These are phyloP conservation scores for Asclepias syriaca DNA, from an alignment of 257 asterid genomes.

Conservation along the genomic window DNA sequence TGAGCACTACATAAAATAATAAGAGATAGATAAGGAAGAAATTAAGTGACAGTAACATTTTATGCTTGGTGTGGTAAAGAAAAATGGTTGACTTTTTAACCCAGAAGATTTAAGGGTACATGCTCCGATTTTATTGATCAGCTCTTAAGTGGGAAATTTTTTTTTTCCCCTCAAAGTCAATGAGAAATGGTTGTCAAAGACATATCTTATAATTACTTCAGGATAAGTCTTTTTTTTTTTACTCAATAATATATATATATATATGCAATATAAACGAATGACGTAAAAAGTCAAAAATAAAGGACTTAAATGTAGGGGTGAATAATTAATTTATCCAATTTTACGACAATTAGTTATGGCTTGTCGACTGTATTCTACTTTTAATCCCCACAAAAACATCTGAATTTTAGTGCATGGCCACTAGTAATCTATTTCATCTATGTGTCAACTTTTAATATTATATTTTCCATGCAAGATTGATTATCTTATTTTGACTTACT, in stretches of 20 bases:
- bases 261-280: too few relatives aligned
- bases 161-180: too few relatives aligned
- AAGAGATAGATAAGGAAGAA: not conserved
- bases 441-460: slow-evolving; percentile 6
- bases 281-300: not conserved
- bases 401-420: slow-evolving; percentile 12
- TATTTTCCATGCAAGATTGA: slow-evolving; percentile 28
- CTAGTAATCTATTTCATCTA: not conserved
- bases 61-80: not conserved
- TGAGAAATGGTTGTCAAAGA: not conserved
- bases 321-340: not conserved
- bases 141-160: not conserved
- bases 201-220: not conserved
- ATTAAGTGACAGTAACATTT: not conserved
- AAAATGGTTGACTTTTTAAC: not conserved
- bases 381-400: slow-evolving; percentile 1
- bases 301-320: not conserved
- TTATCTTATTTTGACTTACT: slow-evolving; percentile 7
- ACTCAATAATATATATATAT: too few relatives aligned
- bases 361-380: not conserved
- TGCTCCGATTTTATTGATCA: not conserved
- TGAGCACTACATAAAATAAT: not conserved
- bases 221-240: too few relatives aligned
- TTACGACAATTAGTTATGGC: not conserved
- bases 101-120: not conserved